These are phyloP conservation scores for Diaporthe longicolla DNA, from an alignment of 2,329 filamentous ascomycete species.

Conservation along the genomic window DNA sequence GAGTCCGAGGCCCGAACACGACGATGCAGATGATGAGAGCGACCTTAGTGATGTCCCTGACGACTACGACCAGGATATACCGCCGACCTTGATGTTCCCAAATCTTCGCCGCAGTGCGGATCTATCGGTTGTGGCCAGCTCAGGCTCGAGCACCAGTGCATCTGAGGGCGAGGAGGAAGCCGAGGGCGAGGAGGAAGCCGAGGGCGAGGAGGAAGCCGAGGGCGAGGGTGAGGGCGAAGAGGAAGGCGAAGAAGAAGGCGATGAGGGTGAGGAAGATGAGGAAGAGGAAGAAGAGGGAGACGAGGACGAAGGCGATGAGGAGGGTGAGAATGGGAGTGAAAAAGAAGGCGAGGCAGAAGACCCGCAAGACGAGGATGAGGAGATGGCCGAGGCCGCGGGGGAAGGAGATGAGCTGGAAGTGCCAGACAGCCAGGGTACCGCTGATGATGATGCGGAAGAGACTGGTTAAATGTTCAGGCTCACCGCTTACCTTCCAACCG, in stretches of 20 bases:
- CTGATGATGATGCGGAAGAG: constrained; percentile 32
- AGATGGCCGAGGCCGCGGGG: constrained; percentile 38
- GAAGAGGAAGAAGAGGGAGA: constrained; percentile 44
- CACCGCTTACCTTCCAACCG: background rate
- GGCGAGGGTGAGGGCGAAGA: constrained; percentile 26
- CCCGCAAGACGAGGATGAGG: constrained; percentile 37
- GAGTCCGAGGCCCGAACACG: constrained; percentile 72
- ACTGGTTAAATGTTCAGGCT: constrained; percentile 6
- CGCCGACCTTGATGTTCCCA: constrained; percentile 67
- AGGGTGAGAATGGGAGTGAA: constrained; percentile 41
- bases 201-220: constrained; percentile 42
- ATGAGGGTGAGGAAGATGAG: constrained; percentile 41
- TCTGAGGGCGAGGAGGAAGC: constrained; percentile 46
- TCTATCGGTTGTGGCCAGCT: constrained; percentile 47
- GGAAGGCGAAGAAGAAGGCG: constrained; percentile 38
- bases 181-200: constrained; percentile 41
- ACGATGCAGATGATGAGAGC: constrained; percentile 78
- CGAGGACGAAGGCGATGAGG: constrained; percentile 37
- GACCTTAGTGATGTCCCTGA: constrained; percentile 76
- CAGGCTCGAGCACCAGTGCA: constrained; percentile 39
- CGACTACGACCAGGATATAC: constrained; percentile 71
- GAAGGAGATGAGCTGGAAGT: constrained; percentile 43
- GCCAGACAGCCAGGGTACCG: constrained; percentile 22
- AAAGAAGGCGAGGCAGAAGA: constrained; percentile 26
- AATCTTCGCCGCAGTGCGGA: constrained; percentile 60